These are phyloP conservation scores for Ophiorrhiza pumila DNA, from an alignment of 257 asterid genomes.

Conservation along the genomic window DNA sequence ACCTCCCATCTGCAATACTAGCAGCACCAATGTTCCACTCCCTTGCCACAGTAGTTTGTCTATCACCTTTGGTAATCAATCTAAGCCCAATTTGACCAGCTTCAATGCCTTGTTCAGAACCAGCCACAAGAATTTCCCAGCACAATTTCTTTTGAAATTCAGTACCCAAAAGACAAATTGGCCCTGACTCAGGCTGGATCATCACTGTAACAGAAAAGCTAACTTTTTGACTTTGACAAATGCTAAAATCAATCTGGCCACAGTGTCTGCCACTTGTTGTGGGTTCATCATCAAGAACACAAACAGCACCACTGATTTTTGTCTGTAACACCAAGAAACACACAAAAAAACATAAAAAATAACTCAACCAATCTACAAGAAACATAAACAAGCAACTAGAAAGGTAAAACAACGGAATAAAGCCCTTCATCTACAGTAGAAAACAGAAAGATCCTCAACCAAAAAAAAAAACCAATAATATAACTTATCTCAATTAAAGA, in stretches of 20 bases:
- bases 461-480: neutral
- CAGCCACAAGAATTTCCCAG: conserved; percentile 98
- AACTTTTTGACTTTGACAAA: conserved; percentile 77
- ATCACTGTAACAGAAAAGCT: conserved; percentile 81
- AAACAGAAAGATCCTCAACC: neutral
- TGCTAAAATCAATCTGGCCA: conserved; percentile 76
- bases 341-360: conserved; percentile 3
- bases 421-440: neutral
- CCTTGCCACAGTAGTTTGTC: conserved; percentile 79
- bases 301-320: conserved; percentile 85
- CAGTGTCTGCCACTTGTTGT: conserved; percentile 90
- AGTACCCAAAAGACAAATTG: conserved; percentile 93
- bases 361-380: neutral
- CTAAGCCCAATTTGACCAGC: conserved; percentile 99
- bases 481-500: neutral
- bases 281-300: conserved; percentile 98
- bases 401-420: neutral
- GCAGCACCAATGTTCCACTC: conserved; percentile 96
- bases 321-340: conserved; percentile 50
- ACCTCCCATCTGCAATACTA: conserved; percentile 98
- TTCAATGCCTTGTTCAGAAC: conserved; percentile 98
- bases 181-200: conserved; percentile 99
- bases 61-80: conserved; percentile 84
- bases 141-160: conserved; percentile 81
- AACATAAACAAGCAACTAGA: neutral